Conservation (phyloP, 2,329 filamentous ascomycete species). For the Alternaria burnsii region DNA sequence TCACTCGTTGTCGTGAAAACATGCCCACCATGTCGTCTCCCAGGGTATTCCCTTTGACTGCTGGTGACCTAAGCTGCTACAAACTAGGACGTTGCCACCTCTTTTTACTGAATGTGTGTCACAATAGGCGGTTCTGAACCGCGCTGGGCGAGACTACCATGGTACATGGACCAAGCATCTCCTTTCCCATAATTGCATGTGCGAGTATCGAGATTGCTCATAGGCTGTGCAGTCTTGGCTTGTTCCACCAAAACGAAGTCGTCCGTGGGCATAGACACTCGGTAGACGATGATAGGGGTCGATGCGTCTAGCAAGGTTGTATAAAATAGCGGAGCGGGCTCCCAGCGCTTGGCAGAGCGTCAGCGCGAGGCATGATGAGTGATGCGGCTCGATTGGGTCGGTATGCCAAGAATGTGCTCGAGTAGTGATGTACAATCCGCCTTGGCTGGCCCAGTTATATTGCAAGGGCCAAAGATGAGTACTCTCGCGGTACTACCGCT, state of each 20-base stretch:
- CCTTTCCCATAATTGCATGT: slow-evolving; percentile 17
- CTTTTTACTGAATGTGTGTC: slow-evolving; percentile 20
- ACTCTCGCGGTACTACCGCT: slow-evolving; percentile 33
- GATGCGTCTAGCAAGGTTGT: slow-evolving; percentile 20
- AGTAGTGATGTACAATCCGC: slow-evolving; percentile 31
- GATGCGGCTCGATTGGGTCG: slow-evolving; percentile 28
- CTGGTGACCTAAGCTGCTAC: slow-evolving; percentile 8
- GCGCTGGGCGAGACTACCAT: slow-evolving; percentile 21
- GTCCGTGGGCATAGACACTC: background rate
- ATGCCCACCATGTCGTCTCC: slow-evolving; percentile 9
- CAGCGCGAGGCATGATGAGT: slow-evolving; percentile 25
- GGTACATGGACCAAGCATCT: slow-evolving; percentile 19
- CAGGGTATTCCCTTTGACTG: background rate
- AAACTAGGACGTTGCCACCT: slow-evolving; percentile 1
- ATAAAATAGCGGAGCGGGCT: slow-evolving; percentile 35
- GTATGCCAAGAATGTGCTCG: slow-evolving; percentile 29
- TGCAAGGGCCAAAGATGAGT: slow-evolving; percentile 27
- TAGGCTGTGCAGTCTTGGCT: slow-evolving; percentile 18
- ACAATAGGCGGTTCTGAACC: slow-evolving; percentile 18
- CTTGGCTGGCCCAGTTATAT: slow-evolving; percentile 34
- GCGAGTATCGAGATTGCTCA: slow-evolving; percentile 15
- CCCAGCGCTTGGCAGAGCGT: slow-evolving; percentile 26
- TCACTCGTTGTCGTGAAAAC: slow-evolving; percentile 12
- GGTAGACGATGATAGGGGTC: slow-evolving; percentile 25
- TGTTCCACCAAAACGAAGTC: slow-evolving; percentile 25